Conservation (phyloP, 805 yeast genomes). For the Naumovozyma dairenensis region DNA sequence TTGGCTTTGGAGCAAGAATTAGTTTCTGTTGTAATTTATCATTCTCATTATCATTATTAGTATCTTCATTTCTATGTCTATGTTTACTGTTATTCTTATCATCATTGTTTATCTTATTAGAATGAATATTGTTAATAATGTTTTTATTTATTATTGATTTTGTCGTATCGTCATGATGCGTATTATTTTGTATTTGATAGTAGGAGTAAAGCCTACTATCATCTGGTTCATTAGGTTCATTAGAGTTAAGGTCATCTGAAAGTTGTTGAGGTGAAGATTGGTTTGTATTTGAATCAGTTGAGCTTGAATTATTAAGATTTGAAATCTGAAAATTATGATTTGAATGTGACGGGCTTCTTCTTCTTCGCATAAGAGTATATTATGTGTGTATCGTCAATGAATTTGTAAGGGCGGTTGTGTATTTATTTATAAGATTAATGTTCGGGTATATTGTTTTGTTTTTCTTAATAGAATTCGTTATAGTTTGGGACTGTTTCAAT, state of each 20-base stretch:
- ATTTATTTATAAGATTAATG: too few species aligned
- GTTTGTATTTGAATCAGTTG: slow-evolving; percentile 16
- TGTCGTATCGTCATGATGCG: not conserved
- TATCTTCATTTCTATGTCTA: not conserved
- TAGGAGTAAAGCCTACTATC: slow-evolving; percentile 37
- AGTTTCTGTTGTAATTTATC: too few species aligned
- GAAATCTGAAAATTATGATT: slow-evolving; percentile 31
- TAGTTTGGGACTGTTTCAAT: too few species aligned
- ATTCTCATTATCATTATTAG: not conserved
- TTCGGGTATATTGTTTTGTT: too few species aligned
- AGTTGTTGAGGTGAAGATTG: slow-evolving; percentile 27
- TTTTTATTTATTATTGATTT: slow-evolving; percentile 2
- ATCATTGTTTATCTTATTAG: not conserved
- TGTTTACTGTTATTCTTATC: slow-evolving; percentile 1
- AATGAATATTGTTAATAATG: slow-evolving; percentile 4
- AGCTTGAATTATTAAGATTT: slow-evolving; percentile 14
- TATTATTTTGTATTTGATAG: too few species aligned
- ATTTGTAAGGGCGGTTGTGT: too few species aligned
- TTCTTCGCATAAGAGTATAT: slow-evolving; percentile 18
- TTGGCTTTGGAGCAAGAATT: too few species aligned
- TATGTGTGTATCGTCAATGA: not conserved
- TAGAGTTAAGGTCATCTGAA: slow-evolving; percentile 25
- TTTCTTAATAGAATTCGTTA: too few species aligned
- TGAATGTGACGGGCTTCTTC: slow-evolving; percentile 57
- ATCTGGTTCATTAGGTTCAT: slow-evolving; percentile 38